Base-by-base conservation (phyloP, 2,329 filamentous ascomycete species). In the Apiospora rasikravindrae region DNA sequence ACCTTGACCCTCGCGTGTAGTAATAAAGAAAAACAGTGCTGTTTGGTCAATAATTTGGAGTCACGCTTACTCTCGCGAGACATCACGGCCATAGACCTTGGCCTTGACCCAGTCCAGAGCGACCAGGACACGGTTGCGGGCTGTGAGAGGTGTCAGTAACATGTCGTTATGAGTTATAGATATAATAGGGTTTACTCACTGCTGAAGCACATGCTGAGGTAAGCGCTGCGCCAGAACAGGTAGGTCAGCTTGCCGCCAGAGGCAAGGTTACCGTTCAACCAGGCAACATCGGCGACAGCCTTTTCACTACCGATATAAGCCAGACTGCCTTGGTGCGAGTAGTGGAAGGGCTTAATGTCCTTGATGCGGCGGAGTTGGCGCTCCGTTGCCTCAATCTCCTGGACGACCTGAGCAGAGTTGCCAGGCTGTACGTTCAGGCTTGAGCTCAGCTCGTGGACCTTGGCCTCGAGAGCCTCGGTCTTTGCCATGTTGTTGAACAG, bases 141-240 rank as follows among this genome's bases (percentile, higher is more conserved):
- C 94, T 97, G 75, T 69, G 49, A 61, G 70, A 69, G 51, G 61
- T 44, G 76, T 82, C 72, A 80, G 71, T 33, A 47, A 57, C 33
- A 19, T 37, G 66, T 64, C 16, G 40, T 33, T 2, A 70, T 14
- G 67, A 29, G 69, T 44, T 16, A 13, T 19, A 57, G 22, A 19
- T 42, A 49, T 19, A 42, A 26, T 47, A 69, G 68, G 26, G 45
- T 73, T 73, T 77, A 93, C 94, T 91, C 89, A 96, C 94, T 95
- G 91, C 95, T 98, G 84, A 99, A 99, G 90, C 96, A 98, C 96
- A 99, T 99, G 88, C 94, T 98, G 83, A 99, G 87, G 84, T 99
- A 99, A 71, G 96, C 96, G 81, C 94, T 97, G 82, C 95, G 90
- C 96, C 96, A 99, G 91, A 99, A 99, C 77, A 98, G 90, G 86